Conservation (phyloP, 2,329 filamentous ascomycete genomes). For the Cytospora paraplurivora region DNA sequence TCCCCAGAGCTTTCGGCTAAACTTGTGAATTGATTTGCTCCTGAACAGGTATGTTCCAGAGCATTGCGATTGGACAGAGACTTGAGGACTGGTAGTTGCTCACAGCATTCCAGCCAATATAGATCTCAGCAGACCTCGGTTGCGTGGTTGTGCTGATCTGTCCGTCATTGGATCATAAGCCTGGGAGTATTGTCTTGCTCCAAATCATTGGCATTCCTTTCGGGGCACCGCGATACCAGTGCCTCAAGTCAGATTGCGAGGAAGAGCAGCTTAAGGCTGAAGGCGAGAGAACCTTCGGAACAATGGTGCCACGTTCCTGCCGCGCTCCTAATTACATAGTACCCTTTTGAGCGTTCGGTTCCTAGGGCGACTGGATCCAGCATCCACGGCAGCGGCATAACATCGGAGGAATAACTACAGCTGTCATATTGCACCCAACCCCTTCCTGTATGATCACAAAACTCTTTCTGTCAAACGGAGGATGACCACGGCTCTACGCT, state of each 20-base stretch:
- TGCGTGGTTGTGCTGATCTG: background rate
- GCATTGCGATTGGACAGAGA: background rate
- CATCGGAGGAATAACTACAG: background rate
- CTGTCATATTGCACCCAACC: background rate
- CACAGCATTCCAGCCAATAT: background rate
- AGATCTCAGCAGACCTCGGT: background rate
- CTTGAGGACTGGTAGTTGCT: background rate
- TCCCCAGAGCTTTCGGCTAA: no score
- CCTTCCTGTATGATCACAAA: background rate
- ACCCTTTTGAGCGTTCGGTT: no score
- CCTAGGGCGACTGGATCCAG: no score
- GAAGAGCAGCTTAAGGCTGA: background rate
- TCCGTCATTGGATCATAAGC: no score
- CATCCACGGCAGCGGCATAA: background rate
- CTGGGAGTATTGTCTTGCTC: no score
- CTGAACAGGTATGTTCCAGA: no score
- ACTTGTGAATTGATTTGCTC: no score
- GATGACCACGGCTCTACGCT: background rate
- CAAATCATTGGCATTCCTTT: background rate
- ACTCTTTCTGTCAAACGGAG: background rate
- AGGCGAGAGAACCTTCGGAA: no score
- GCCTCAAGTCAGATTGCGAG: background rate
- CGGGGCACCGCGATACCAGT: background rate
- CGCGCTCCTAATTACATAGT: background rate
- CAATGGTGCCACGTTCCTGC: background rate